Conservation (phyloP, 2,329 filamentous ascomycete genomes). For the Cladosporium sp. region DNA sequence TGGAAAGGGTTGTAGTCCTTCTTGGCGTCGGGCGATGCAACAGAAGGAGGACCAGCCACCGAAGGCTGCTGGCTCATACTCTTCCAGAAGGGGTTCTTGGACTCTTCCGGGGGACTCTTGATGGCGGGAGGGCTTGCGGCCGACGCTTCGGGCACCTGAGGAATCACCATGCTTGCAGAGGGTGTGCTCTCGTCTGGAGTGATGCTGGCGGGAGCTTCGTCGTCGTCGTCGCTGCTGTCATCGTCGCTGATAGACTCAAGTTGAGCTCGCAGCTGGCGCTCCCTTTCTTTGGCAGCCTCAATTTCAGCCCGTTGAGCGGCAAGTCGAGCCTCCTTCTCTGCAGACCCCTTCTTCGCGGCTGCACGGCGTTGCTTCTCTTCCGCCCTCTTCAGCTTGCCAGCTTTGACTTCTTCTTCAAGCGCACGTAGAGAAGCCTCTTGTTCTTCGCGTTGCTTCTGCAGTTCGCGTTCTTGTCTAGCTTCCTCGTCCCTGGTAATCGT, state of each 20-base stretch:
- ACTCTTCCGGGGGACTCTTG: conserved; percentile 60
- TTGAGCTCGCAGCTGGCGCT: conserved; percentile 85
- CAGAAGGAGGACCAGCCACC: conserved; percentile 44
- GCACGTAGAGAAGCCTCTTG: conserved; percentile 81
- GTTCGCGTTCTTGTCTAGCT: conserved; percentile 73
- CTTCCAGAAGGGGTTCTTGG: conserved; percentile 92
- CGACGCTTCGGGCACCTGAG: conserved; percentile 50
- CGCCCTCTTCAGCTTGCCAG: conserved; percentile 92
- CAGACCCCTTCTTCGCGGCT: conserved; percentile 79
- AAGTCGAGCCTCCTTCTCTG: conserved; percentile 82
- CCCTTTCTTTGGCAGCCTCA: conserved; percentile 84
- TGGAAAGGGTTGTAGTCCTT: conserved; percentile 96
- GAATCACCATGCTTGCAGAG: conserved; percentile 57
- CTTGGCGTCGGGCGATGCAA: conserved; percentile 39
- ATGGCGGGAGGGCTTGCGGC: conserved; percentile 24
- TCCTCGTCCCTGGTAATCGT: conserved; percentile 65
- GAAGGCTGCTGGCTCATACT: conserved; percentile 69
- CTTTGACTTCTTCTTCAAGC: conserved; percentile 88
- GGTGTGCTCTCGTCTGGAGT: conserved; percentile 62
- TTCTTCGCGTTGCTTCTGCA: conserved; percentile 76
- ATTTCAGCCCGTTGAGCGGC: conserved; percentile 87
- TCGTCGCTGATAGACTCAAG: conserved; percentile 76
- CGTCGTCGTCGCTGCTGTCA: conserved; percentile 71
- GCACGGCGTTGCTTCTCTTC: conserved; percentile 94
- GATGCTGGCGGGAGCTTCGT: conserved; percentile 76